Base-by-base conservation (phyloP, 78 protist genomes). In the Dictyostelium intermedium region DNA sequence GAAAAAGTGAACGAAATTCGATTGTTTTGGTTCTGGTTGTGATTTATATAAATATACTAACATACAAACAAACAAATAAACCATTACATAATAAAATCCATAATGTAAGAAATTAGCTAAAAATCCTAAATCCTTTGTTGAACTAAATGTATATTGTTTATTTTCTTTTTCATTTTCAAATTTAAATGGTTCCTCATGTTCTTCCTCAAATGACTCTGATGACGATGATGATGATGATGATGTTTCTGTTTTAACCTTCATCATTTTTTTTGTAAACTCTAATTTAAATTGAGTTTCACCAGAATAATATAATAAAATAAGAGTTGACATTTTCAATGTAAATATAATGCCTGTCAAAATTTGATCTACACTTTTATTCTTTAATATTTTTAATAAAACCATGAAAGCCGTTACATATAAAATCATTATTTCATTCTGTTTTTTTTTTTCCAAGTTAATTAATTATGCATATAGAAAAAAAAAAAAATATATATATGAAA, bases 381-480 rank as follows among this genome's bases (percentile, higher is more conserved):
- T 84, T 27, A 84, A 20, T 41, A 69, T 25, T 61, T 84, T 84
- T 63, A 84, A 25, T 7, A 84, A 0, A 5, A 84, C 73, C 34
- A 73, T 73, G 70, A 84, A 84, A 6, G 7, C 47, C 18, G 81
- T 6, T 9, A 76, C 73, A 84, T 84, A 84, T 3, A 53, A 27
- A 7, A 84, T 84, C 50, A 73, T 43, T 30, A 63, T 7, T 39
- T 63, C 43, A n/a, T 84, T 73, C 84, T 78, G 18, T 66, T 47
- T 47, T 8, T 47, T 47, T 47, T 47, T 53, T 53, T 53, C n/a
- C n/a, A 18, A 56, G 13, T 56, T 56, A 18, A 13, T 56, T 4
- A 56, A 14, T 56, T 14, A 14, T 56, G 3, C 6, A 10, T 56
- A 41, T 11, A 30, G 27, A 69, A 20, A n/a, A 20, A 23, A 30